A percentile compares a stretch with the other conserved stretches of the same genome.
These are phyloP conservation scores for Psilocybe azurescens DNA, from an alignment of 768 basidiomycete species.

Conservation along the genomic window DNA sequence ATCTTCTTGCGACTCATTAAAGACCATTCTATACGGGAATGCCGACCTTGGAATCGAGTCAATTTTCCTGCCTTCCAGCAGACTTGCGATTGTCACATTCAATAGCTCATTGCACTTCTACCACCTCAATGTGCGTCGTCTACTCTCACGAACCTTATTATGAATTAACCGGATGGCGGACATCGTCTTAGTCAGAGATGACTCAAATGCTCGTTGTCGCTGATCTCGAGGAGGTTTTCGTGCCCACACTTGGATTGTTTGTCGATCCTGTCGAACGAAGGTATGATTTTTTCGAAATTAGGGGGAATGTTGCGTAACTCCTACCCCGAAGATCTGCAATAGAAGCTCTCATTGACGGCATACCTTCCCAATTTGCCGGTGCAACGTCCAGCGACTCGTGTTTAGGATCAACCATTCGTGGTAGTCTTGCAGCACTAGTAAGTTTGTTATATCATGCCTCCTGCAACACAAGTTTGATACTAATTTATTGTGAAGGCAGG, in stretches of 20 bases:
- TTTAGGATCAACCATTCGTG: constrained; percentile 79
- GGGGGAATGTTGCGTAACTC: background rate
- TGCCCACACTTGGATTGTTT: constrained; percentile 80
- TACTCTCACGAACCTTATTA: constrained; percentile 13
- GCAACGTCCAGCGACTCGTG: constrained; percentile 60
- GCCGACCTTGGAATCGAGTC: constrained; percentile 37
- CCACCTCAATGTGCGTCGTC: constrained; percentile 75
- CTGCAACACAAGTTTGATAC: background rate
- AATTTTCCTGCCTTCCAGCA: constrained; percentile 50
- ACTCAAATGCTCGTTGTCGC: constrained; percentile 80
- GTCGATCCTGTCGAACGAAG: constrained; percentile 75
- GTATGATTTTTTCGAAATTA: constrained; percentile 38
- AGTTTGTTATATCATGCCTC: constrained; percentile 27
- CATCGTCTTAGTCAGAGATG: constrained; percentile 47
- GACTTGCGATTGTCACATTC: constrained; percentile 84
- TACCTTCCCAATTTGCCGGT: constrained; percentile 67
- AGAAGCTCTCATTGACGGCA: constrained; percentile 64
- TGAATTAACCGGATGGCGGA: constrained; percentile 26
- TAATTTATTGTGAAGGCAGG: constrained; percentile 47
- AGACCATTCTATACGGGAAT: constrained; percentile 67
- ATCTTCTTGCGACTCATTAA: constrained; percentile 67
- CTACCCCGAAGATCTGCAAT: constrained; percentile 56
- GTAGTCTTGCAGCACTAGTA: constrained; percentile 74
- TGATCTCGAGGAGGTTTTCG: constrained; percentile 92
- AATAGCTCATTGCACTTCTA: constrained; percentile 86